Percentiles rank a stretch among this genome's conserved stretches.
Conservation (phyloP, 2,329 filamentous ascomycete genomes). For the Coccinonectria pachysandricola region DNA sequence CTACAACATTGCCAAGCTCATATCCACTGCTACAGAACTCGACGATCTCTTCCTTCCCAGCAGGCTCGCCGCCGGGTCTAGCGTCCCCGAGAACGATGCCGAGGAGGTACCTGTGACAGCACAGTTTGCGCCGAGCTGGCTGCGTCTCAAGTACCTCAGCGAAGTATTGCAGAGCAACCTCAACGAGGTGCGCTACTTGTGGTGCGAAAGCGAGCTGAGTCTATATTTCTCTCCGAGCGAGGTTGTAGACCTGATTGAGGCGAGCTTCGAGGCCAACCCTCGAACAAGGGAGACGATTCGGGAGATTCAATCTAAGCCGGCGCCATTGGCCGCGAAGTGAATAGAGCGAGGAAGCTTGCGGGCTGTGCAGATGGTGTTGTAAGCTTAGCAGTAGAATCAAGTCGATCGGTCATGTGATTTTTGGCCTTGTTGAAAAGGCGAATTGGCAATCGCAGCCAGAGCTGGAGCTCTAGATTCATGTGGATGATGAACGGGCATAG, state of each 20-base stretch:
- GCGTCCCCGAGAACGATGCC: conserved; percentile 13
- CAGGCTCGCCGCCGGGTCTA: conserved; percentile 19
- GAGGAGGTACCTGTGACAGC: conserved; percentile 43
- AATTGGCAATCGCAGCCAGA: too few relatives aligned
- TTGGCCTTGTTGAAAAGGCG: too few relatives aligned
- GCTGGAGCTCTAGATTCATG: too few relatives aligned
- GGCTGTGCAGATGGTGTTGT: too few relatives aligned
- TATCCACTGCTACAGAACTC: conserved; percentile 45
- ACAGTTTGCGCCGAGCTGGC: conserved; percentile 52
- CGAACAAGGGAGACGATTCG: conserved; percentile 46
- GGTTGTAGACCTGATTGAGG: conserved; percentile 50
- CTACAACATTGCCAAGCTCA: conserved; percentile 49
- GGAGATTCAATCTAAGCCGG: conserved; percentile 45
- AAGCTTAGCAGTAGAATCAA: too few relatives aligned
- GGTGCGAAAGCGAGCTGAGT: conserved; percentile 56
- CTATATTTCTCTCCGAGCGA: conserved; percentile 51
- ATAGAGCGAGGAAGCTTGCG: neutral
- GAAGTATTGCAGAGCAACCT: conserved; percentile 58
- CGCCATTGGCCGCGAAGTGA: conserved; percentile 22
- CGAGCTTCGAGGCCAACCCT: conserved; percentile 55
- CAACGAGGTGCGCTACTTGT: conserved; percentile 51
- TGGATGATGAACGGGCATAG: too few relatives aligned
- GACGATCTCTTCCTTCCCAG: conserved; percentile 50
- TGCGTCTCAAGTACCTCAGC: conserved; percentile 53
- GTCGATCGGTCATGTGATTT: too few relatives aligned